Percentiles rank a stretch among this genome's conserved stretches.
Evolutionary conservation across 2,329 filamentous ascomycete genomes (phyloP).

Genomic region (Ceratocystiopsis minuta): DNA sequence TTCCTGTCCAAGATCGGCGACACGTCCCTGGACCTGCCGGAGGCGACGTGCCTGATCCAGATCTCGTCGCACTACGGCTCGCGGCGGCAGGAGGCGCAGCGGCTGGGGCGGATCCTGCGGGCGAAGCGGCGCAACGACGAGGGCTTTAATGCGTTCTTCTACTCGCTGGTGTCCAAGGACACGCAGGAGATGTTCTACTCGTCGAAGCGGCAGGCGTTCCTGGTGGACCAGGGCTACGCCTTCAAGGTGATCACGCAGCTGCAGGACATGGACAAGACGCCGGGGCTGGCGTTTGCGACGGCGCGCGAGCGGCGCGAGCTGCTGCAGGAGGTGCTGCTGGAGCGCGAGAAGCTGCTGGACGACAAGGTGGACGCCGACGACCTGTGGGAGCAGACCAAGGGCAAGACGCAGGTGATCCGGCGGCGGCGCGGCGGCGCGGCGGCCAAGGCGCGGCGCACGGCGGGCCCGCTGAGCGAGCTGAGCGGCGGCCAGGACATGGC

Average conservation of each 20-base stretch:
- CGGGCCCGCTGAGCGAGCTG: slow-evolving; percentile 68
- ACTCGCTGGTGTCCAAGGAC: slow-evolving; percentile 91
- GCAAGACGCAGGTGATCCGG: slow-evolving; percentile 4
- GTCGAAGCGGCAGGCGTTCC: slow-evolving; percentile 86
- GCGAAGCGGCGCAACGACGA: slow-evolving; percentile 94
- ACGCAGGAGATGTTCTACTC: slow-evolving; percentile 98
- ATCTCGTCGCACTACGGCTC: slow-evolving; percentile 97
- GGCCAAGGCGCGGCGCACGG: slow-evolving; percentile 51
- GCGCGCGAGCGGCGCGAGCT: slow-evolving; percentile 69
- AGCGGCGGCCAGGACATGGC: slow-evolving; percentile 94
- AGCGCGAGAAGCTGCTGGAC: slow-evolving; percentile 32
- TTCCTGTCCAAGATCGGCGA: slow-evolving; percentile 97
- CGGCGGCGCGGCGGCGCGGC: slow-evolving; percentile 2
- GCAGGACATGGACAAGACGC: slow-evolving; percentile 72
- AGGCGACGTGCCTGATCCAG: slow-evolving; percentile 91
- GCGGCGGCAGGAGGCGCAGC: slow-evolving; percentile 86
- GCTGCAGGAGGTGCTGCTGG: slow-evolving; percentile 73
- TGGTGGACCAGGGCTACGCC: slow-evolving; percentile 94
- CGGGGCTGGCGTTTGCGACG: slow-evolving; percentile 62
- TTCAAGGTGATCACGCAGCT: slow-evolving; percentile 98
- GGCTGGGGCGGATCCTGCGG: slow-evolving; percentile 78
- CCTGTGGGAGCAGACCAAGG: slow-evolving; percentile 14
- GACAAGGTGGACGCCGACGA: slow-evolving; percentile 20
- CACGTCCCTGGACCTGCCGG: slow-evolving; percentile 90
- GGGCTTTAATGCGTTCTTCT: slow-evolving; percentile 98